These are phyloP conservation scores for Canariomyces notabilis DNA, from an alignment of 2,329 filamentous ascomycete genomes.

Conservation along the genomic window DNA sequence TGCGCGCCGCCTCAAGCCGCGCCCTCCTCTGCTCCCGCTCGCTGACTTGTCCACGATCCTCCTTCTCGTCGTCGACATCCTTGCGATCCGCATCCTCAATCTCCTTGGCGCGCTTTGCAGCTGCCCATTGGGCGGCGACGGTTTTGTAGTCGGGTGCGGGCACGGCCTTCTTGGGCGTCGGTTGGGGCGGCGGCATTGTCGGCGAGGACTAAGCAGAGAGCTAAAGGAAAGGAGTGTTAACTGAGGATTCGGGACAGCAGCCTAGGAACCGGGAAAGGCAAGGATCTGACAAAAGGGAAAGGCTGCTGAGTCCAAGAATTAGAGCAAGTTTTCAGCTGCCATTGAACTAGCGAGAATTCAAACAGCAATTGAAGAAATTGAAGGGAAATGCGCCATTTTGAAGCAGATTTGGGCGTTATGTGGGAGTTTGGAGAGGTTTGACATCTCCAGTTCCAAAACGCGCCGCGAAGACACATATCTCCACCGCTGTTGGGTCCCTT, in stretches of 20 bases:
- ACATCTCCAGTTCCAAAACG: constrained; percentile 7
- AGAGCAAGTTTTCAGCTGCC: constrained; percentile 10
- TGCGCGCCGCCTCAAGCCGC: constrained; percentile 44
- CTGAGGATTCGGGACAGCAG: neutral
- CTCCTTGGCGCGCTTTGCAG: constrained; percentile 47
- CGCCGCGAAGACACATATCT: constrained; percentile 3
- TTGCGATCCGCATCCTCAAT: constrained; percentile 35
- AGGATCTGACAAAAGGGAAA: neutral
- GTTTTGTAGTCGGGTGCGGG: constrained; percentile 42
- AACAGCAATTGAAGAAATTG: neutral
- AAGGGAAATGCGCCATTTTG: constrained; percentile 21
- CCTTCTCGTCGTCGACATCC: constrained; percentile 20
- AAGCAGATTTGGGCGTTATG: neutral
- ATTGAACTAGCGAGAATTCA: constrained; percentile 8
- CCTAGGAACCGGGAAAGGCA: neutral
- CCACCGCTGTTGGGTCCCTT: neutral
- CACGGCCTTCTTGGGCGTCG: constrained; percentile 23
- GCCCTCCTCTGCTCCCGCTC: constrained; percentile 41
- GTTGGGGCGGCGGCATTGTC: constrained; percentile 24
- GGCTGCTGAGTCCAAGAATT: constrained; percentile 1
- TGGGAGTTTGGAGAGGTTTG: constrained; percentile 4
- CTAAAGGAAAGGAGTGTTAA: constrained; percentile 5
- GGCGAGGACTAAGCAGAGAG: neutral
- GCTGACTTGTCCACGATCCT: constrained; percentile 26
- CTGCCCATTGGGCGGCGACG: constrained; percentile 50